A percentile compares a stretch with the other conserved stretches of the same genome.
These are phyloP conservation scores for Daldinia bambusicola DNA, from an alignment of 495 filamentous ascomycete genomes.

Conservation along the genomic window DNA sequence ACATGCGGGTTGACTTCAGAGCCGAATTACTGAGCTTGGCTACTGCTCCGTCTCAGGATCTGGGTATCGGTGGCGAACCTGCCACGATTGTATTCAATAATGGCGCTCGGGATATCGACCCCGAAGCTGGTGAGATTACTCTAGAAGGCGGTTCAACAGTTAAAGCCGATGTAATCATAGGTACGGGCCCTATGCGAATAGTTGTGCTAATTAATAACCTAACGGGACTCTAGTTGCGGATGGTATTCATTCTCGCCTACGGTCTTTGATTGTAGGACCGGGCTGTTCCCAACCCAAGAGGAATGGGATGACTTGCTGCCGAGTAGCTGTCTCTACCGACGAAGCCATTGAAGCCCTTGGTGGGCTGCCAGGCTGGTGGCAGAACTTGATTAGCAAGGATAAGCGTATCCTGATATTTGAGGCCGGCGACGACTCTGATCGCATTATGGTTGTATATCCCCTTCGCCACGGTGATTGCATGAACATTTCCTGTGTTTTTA, in stretches of 20 bases:
- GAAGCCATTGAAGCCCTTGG: slow-evolving; percentile 52
- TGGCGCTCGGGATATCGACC: slow-evolving; percentile 51
- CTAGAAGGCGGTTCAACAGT: slow-evolving; percentile 50
- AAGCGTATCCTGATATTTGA: slow-evolving; percentile 50
- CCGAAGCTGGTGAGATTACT: slow-evolving; percentile 50
- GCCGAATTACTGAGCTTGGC: slow-evolving; percentile 50
- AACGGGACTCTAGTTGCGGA: slow-evolving; percentile 49
- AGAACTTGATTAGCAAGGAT: slow-evolving; percentile 40
- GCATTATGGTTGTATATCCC: slow-evolving; percentile 60
- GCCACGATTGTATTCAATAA: slow-evolving; percentile 47
- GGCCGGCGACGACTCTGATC: slow-evolving; percentile 52
- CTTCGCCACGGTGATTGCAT: slow-evolving; percentile 54
- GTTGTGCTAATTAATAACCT: not conserved
- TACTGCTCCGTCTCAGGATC: slow-evolving; percentile 44
- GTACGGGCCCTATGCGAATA: slow-evolving; percentile 26
- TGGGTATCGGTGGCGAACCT: slow-evolving; percentile 38
- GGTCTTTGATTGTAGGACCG: slow-evolving; percentile 52
- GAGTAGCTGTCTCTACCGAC: slow-evolving; percentile 58
- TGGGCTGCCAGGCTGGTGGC: slow-evolving; percentile 45
- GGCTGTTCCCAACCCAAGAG: slow-evolving; percentile 51
- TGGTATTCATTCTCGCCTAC: slow-evolving; percentile 60
- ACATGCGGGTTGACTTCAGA: slow-evolving; percentile 60
- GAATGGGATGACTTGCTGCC: slow-evolving; percentile 65
- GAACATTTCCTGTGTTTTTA: slow-evolving; percentile 43
- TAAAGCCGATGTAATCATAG: slow-evolving; percentile 59